Evolutionary conservation across 2,329 filamentous ascomycete genomes (phyloP).

Genomic region (Fusarium mundagurra): DNA sequence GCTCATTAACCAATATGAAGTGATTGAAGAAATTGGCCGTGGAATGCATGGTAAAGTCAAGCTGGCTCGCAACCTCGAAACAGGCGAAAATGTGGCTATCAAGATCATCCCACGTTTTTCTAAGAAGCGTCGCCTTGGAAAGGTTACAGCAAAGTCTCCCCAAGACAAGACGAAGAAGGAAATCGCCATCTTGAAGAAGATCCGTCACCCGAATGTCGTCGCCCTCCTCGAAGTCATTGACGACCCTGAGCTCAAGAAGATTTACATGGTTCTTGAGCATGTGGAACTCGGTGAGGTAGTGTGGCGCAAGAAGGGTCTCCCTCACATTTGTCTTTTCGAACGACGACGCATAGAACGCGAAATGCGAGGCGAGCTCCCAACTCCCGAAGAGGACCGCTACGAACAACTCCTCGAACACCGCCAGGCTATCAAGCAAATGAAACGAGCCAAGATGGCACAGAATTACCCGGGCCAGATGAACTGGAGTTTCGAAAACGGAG

Average conservation of each 20-base stretch:
- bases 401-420: conserved; percentile 68
- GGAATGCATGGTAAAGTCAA: conserved; percentile 99
- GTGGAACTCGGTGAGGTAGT: conserved; percentile 93
- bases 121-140: conserved; percentile 90
- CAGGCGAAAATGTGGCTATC: conserved; percentile 86
- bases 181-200: conserved; percentile 98
- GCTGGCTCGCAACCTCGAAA: conserved; percentile 82
- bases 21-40: conserved; percentile 94
- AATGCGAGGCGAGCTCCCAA: conserved; percentile 67
- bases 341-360: conserved; percentile 82
- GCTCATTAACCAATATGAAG: conserved; percentile 96
- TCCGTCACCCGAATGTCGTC: conserved; percentile 96
- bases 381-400: conserved; percentile 69
- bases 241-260: conserved; percentile 94
- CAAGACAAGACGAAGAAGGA: conserved; percentile 91
- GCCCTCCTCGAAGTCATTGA: conserved; percentile 97
- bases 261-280: conserved; percentile 97
- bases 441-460: conserved; percentile 64
- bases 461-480: conserved; percentile 65
- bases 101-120: conserved; percentile 98
- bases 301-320: conserved; percentile 90
- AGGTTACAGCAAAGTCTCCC: conserved; percentile 72
- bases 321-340: conserved; percentile 85
- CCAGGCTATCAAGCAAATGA: conserved; percentile 65
- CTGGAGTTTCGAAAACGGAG: conserved; percentile 88